Base-by-base conservation (phyloP, 2,329 filamentous ascomycete species). In the Botrytis medusae region DNA sequence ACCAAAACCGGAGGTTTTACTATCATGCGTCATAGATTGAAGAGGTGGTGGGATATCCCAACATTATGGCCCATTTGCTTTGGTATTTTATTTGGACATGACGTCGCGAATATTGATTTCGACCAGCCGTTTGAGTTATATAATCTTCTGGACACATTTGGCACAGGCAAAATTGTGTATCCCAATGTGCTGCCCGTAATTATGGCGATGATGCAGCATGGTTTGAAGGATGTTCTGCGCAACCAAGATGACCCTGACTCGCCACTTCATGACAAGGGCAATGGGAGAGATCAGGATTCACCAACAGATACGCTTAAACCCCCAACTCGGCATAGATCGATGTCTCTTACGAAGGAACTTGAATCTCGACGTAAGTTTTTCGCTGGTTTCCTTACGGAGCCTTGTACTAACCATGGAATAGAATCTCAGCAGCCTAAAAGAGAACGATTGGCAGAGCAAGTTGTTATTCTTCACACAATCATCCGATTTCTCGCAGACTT, bases 1-100 rank as follows among this genome's bases (percentile, higher is more conserved):
- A 97, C 94, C 22, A 97, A 97, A 82, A 94, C 92, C 18, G 93
- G 94, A 44, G 97, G 97, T 2, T 98, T 98, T 81, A 87, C 87
- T 48, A 92, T 98, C 75, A 91, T 98, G 89, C 92, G 92, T 54
- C 88, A 92, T 78, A 89, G 93, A 46, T 83, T 99, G 6, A 94
- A 91, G 79, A 87, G 91, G 78, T 98, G 95, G 90, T 99, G 96
- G 95, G 91, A 93, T 79, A 88, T 94, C 25, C 89, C 94, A 3
- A 89, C 90, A 0, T 83, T 98, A 40, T 98, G 96, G 96, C 90
- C 92, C 0, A 91, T 96, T 61, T 94, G 93, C 79, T 93, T 99
- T 82, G 91, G 93, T 71, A 92, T 98, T 34, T 83, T 99, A 3
- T 97, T 99, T 79, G 94, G 93, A 0, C 87, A 90, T 60, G 94